Conservation (phyloP, 768 basidiomycete genomes). For the Aureoboletus auriporus region DNA sequence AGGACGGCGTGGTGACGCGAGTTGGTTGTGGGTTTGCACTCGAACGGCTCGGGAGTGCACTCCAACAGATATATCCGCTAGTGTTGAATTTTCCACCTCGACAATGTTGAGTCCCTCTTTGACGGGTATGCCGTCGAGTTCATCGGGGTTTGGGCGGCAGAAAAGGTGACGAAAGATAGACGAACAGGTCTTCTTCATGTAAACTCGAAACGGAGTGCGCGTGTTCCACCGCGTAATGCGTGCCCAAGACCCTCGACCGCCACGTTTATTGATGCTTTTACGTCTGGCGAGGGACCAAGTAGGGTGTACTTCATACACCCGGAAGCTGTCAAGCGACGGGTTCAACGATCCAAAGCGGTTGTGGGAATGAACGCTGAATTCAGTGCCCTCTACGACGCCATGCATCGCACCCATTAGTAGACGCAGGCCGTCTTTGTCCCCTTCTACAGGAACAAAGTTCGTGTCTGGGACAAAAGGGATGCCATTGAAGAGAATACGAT, state of each 20-base stretch:
- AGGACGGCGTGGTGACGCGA: slow-evolving; percentile 34
- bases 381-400: slow-evolving; percentile 60
- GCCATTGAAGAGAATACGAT: slow-evolving; percentile 51
- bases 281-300: slow-evolving; percentile 55
- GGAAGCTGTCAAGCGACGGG: slow-evolving; percentile 45
- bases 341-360: slow-evolving; percentile 59
- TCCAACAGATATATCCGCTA: slow-evolving; percentile 51
- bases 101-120: slow-evolving; percentile 42
- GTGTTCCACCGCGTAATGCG: slow-evolving; percentile 52
- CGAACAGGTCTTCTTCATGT: slow-evolving; percentile 44
- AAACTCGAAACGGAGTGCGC: slow-evolving; percentile 49
- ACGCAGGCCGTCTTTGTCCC: slow-evolving; percentile 39
- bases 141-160: slow-evolving; percentile 29
- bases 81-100: slow-evolving; percentile 39
- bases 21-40: slow-evolving; percentile 44
- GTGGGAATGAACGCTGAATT: slow-evolving; percentile 59
- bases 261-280: slow-evolving; percentile 30
- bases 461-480: slow-evolving; percentile 52
- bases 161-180: slow-evolving; percentile 47
- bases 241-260: slow-evolving; percentile 51
- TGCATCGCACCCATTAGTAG: slow-evolving; percentile 59
- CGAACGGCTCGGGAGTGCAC: slow-evolving; percentile 37
- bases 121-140: slow-evolving; percentile 29
- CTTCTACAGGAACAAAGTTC: slow-evolving; percentile 42
- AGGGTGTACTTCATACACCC: slow-evolving; percentile 49